Conservation (phyloP, 108 stramenopile genomes). For the Epithemia pelagica region DNA sequence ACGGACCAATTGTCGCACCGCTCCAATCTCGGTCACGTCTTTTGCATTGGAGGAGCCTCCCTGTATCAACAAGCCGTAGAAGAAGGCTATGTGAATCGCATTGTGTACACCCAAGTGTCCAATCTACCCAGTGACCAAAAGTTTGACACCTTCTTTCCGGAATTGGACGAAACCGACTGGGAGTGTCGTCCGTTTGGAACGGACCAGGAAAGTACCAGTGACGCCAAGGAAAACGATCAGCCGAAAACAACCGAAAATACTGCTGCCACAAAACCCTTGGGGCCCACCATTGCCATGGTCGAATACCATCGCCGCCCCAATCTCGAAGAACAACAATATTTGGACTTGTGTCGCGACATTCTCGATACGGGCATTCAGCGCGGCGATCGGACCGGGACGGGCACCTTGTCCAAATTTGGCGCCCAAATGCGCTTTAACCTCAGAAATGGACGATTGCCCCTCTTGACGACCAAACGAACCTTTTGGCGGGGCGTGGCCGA, state of each 20-base stretch:
- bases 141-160: constrained; percentile 82
- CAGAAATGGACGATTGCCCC: constrained; percentile 84
- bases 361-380: constrained; percentile 84
- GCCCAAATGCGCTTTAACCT: constrained; percentile 96
- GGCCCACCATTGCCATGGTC: constrained; percentile 54
- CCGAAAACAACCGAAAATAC: constrained; percentile 7
- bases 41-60: constrained; percentile 92
- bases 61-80: constrained; percentile 83
- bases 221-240: constrained; percentile 11
- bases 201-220: background rate
- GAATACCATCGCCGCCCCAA: constrained; percentile 50
- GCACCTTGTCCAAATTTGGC: constrained; percentile 96
- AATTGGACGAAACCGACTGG: constrained; percentile 44
- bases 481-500: constrained; percentile 99
- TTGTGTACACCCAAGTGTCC: constrained; percentile 64
- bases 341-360: constrained; percentile 89
- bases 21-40: constrained; percentile 62
- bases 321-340: constrained; percentile 91
- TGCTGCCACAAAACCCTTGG: constrained; percentile 28
- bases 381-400: constrained; percentile 99
- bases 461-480: constrained; percentile 97
- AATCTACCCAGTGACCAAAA: constrained; percentile 40
- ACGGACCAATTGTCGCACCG: constrained; percentile 42
- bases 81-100: constrained; percentile 51
- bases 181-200: constrained; percentile 29